These are phyloP conservation scores for Mercurialis annua DNA, from an alignment of 345 rosid species.

Conservation along the genomic window DNA sequence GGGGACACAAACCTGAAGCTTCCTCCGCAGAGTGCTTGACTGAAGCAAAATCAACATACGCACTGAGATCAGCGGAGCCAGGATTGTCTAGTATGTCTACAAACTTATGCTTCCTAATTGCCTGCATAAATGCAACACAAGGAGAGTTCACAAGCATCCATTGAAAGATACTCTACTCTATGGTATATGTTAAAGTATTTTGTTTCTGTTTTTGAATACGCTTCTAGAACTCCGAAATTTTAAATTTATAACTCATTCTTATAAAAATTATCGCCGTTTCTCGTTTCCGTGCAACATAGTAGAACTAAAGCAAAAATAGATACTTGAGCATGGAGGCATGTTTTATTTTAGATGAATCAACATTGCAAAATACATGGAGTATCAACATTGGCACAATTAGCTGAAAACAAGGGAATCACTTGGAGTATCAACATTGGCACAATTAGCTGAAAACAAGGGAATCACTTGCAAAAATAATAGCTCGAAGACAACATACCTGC, in stretches of 20 bases:
- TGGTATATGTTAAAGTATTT: too few relatives aligned
- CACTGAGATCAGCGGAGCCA: conserved; percentile 92
- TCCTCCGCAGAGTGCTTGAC: conserved; percentile 77
- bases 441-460: conserved; percentile 2
- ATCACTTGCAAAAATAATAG: neutral
- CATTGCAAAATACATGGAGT: neutral
- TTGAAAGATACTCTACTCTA: neutral
- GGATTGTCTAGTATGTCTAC: conserved; percentile 87
- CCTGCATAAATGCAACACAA: conserved; percentile 37
- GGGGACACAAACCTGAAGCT: conserved; percentile 56
- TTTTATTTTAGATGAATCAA: neutral
- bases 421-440: too few relatives aligned
- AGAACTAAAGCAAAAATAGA: neutral
- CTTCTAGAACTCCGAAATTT: too few relatives aligned
- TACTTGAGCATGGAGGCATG: neutral
- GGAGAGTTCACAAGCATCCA: neutral
- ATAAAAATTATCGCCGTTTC: too few relatives aligned
- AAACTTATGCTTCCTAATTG: conserved; percentile 92
- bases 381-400: neutral
- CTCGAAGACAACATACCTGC: conserved; percentile 53
- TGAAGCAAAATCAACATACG: conserved; percentile 85
- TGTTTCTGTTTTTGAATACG: too few relatives aligned
- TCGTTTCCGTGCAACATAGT: too few relatives aligned
- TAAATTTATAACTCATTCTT: too few relatives aligned
- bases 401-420: too few relatives aligned